Percentiles rank a stretch among this genome's conserved stretches.
These are phyloP conservation scores for Trichoderma atrobrunneum DNA, from an alignment of 2,329 filamentous ascomycete species.

Conservation along the genomic window DNA sequence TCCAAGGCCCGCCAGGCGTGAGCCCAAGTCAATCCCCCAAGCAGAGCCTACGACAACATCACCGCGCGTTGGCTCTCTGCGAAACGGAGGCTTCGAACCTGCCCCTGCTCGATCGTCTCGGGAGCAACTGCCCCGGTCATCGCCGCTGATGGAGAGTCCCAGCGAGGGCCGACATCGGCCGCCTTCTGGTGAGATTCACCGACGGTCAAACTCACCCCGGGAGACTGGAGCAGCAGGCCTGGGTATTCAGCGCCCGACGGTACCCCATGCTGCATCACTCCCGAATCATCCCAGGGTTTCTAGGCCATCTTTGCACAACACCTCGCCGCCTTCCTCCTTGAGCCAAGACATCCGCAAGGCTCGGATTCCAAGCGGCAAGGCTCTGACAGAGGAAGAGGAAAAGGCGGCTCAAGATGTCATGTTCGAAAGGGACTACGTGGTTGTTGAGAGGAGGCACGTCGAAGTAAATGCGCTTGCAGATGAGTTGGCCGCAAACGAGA, in stretches of 20 bases:
- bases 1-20: constrained; percentile 41
- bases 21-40: constrained; percentile 36
- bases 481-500: constrained; percentile 82
- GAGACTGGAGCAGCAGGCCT: constrained; percentile 50
- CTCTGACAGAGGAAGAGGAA: constrained; percentile 61
- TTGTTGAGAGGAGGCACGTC: constrained; percentile 91
- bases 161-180: constrained; percentile 37
- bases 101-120: constrained; percentile 40
- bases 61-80: constrained; percentile 28
- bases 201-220: constrained; percentile 43
- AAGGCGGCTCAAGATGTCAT: constrained; percentile 81
- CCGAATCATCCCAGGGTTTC: constrained; percentile 41
- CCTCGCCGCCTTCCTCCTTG: constrained; percentile 30
- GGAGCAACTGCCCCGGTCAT: constrained; percentile 40
- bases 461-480: constrained; percentile 97
- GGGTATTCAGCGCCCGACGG: constrained; percentile 49
- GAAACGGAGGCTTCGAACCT: constrained; percentile 39
- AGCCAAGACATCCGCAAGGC: constrained; percentile 35
- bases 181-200: constrained; percentile 29
- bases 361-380: constrained; percentile 28
- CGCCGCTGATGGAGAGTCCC: constrained; percentile 45
- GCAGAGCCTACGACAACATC: constrained; percentile 30
- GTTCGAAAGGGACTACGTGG: constrained; percentile 89
- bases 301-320: constrained; percentile 27
- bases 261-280: constrained; percentile 48